Percentiles rank a stretch among this genome's conserved stretches.
phyloP scores from a whole-genome alignment of 371 early-diverging fungal genomes.

The Smittium mucronatum region DNA sequence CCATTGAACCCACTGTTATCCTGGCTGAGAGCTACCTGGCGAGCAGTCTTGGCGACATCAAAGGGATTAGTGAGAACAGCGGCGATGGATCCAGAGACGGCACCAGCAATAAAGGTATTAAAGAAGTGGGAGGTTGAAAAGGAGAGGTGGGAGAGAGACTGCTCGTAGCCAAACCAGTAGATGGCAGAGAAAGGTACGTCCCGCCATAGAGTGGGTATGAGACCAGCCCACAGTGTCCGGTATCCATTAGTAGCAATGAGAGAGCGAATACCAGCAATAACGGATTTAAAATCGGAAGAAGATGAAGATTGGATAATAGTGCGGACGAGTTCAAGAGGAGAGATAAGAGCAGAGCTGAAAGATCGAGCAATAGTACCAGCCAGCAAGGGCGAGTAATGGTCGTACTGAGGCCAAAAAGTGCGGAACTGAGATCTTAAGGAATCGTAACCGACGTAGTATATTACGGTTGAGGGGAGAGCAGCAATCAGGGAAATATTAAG shows the following conservation, averaged over 20 bases:
- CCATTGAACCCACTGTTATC: background rate
- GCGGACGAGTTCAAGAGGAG: conserved; percentile 80
- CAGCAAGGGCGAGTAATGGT: conserved; percentile 50
- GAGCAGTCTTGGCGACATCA: conserved; percentile 86
- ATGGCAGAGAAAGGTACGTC: conserved; percentile 90
- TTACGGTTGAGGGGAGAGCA: conserved; percentile 81
- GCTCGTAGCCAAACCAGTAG: conserved; percentile 87
- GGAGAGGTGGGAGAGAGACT: conserved; percentile 18
- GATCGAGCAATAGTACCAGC: conserved; percentile 71
- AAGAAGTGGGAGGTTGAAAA: too few relatives aligned
- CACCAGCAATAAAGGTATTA: conserved; percentile 41
- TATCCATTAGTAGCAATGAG: conserved; percentile 50
- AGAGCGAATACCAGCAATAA: conserved; percentile 42
- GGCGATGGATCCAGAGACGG: conserved; percentile 64
- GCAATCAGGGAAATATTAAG: conserved; percentile 73
- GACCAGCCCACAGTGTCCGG: conserved; percentile 68
- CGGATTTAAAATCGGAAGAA: conserved; percentile 37
- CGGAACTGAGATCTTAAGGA: conserved; percentile 48
- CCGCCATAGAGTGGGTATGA: conserved; percentile 82
- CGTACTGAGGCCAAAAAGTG: conserved; percentile 18
- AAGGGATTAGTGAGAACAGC: conserved; percentile 86
- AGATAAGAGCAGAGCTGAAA: conserved; percentile 61
- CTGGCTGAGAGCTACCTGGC: conserved; percentile 23
- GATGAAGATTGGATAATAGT: conserved; percentile 72
- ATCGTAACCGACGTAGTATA: conserved; percentile 92